Evolutionary conservation across 1,284 basidiomycete genomes (phyloP), one percentile per base, ranked within the genome.

Genomic region (Rhodotorula sp.): DNA sequence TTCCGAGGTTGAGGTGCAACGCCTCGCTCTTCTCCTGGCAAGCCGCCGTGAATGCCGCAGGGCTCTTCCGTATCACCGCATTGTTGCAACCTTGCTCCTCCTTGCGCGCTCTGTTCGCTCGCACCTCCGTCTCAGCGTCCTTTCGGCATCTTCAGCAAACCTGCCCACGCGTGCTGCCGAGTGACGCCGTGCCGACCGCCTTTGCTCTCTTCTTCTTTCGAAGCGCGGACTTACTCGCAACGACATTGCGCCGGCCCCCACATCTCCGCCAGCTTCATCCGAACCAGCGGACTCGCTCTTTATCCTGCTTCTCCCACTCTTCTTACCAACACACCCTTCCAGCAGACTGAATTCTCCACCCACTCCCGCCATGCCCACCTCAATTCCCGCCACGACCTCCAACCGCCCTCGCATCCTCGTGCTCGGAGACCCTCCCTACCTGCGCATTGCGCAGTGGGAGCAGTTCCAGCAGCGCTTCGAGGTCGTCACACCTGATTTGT

Each of bases 381-480:
- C 20, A 39, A 44, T 17, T 10, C 39, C 39, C 39, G 19, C 39
- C 39, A 44, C 39, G 13, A 44, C 39, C 39, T 44, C 39, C 39
- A 17, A 39, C 46, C 57, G 57, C 46, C 34, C 59, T 15, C 59
- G 61, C 61, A 49, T 62, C 46, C 61, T 62, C n/a, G 17, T 62
- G 44, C 46, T 62, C 46, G 61, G 61, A 15, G 53, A 48, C n/a
- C 15, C 29, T 24, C 44, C 61, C 13, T 36, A 29, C 19, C n/a
- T 48, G 46, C 61, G 27, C 22, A 20, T 19, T 22, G 61, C 47
- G 24, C 39, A 48, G 6, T 62, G 61, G 46, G 36, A 65, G 34
- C 47, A 44, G 11, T 62, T 67, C 34, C 59, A 68, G 36, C 59
- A 56, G 6, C 58, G 64, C 39, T 64, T 68, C 24, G 66, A 71